phyloP scores from a whole-genome alignment of 176 grass and related monocot species.

The Aegilops speltoides region DNA sequence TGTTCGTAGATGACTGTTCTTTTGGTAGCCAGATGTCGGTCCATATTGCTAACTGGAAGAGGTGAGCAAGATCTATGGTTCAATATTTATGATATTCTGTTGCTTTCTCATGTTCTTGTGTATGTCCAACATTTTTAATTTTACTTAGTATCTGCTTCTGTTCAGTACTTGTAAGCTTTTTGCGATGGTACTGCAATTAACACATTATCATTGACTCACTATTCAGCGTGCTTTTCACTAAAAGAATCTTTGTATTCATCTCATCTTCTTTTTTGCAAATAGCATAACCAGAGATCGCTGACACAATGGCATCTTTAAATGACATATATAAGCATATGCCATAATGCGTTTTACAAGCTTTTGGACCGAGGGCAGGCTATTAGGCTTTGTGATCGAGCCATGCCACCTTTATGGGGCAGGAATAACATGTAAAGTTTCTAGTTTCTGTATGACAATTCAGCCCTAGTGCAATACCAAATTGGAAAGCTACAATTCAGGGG shows the following conservation, averaged over 20 bases:
- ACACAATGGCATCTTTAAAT: too few species aligned
- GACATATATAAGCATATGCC: too few species aligned
- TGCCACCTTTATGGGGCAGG: too few species aligned
- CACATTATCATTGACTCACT: neutral
- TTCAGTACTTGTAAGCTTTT: neutral
- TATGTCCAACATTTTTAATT: conserved; percentile 2
- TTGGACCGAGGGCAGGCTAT: too few species aligned
- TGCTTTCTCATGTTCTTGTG: conserved; percentile 24
- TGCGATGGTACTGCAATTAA: neutral
- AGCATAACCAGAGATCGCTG: too few species aligned
- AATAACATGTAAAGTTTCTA: neutral
- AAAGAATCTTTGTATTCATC: too few species aligned
- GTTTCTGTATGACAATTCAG: neutral
- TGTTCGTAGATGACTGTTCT: conserved; percentile 76
- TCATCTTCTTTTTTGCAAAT: too few species aligned
- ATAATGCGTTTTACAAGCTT: too few species aligned
- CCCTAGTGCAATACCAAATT: conserved; percentile 6
- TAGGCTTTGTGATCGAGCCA: too few species aligned
- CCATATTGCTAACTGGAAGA: conserved; percentile 20
- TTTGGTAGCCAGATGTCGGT: conserved; percentile 20
- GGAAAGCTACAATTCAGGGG: neutral
- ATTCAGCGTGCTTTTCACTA: neutral
- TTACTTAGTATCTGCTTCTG: conserved; percentile 12
- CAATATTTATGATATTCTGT: neutral
- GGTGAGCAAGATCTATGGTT: conserved; percentile 31